These are phyloP conservation scores for Trypanosomatidae sp. DNA, from an alignment of 208 protist genomes.

Conservation along the genomic window DNA sequence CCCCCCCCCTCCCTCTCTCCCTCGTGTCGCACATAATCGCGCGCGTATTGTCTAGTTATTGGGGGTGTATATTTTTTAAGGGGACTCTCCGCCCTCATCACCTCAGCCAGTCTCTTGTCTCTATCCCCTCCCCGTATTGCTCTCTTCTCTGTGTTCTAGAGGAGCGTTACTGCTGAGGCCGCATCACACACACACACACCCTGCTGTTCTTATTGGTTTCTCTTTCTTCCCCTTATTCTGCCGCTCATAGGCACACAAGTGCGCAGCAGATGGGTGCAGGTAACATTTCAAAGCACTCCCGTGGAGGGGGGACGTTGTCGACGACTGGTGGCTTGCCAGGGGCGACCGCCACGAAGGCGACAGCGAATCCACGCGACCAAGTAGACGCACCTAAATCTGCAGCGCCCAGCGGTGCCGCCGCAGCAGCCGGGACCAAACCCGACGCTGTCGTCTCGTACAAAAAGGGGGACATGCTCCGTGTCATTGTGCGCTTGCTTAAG, in stretches of 20 bases:
- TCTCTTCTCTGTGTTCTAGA: neutral
- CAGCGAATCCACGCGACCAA: neutral
- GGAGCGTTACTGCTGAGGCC: neutral
- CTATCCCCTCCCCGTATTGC: neutral
- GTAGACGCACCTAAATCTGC: neutral
- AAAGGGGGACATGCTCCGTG: conserved; percentile 10
- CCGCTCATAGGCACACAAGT: neutral
- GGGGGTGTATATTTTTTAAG: neutral
- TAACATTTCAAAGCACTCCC: conserved; percentile 24
- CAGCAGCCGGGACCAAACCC: neutral
- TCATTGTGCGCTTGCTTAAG: conserved; percentile 23
- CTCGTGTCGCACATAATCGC: neutral
- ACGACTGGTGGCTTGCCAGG: neutral
- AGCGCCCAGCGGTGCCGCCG: neutral
- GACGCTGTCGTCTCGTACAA: neutral
- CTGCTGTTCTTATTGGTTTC: neutral
- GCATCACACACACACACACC: neutral
- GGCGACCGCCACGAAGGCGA: neutral
- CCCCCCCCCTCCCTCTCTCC: neutral
- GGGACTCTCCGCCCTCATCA: neutral
- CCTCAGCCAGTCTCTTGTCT: neutral
- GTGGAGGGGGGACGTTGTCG: neutral
- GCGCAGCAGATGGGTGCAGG: conserved; percentile 42
- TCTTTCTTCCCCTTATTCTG: neutral
- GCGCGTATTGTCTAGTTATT: neutral